Conservation (phyloP, 2,329 filamentous ascomycete genomes). For the Byssoonygena ceratinophila region DNA sequence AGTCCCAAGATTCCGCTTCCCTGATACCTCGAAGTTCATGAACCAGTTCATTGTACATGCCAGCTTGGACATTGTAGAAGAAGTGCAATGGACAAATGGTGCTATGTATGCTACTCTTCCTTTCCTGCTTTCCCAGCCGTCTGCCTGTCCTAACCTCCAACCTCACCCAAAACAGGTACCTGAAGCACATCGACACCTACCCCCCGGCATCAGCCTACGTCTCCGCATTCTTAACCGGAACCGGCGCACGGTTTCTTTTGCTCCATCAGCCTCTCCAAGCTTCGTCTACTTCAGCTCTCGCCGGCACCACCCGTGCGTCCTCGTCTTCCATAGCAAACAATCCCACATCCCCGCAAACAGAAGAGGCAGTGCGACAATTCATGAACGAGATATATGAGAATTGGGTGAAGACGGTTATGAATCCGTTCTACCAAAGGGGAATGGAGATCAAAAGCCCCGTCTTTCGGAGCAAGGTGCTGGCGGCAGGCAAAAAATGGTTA, state of each 20-base stretch:
- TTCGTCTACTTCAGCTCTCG: slow-evolving; percentile 34
- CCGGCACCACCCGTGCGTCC: slow-evolving; percentile 32
- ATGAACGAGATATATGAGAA: slow-evolving; percentile 92
- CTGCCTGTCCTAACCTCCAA: background rate
- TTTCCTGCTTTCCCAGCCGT: background rate
- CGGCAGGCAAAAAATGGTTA: slow-evolving; percentile 85
- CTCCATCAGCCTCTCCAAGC: slow-evolving; percentile 65
- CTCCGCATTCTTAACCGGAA: slow-evolving; percentile 85
- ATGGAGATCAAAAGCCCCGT: slow-evolving; percentile 77
- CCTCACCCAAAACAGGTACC: slow-evolving; percentile 53
- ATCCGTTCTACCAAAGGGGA: slow-evolving; percentile 80
- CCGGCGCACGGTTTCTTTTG: slow-evolving; percentile 86
- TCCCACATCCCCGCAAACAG: slow-evolving; percentile 77
- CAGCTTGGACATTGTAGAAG: slow-evolving; percentile 87
- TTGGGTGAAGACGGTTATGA: slow-evolving; percentile 96
- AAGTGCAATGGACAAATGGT: slow-evolving; percentile 83
- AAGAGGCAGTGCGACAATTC: slow-evolving; percentile 91
- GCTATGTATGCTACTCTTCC: slow-evolving; percentile 52
- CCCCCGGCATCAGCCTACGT: slow-evolving; percentile 75
- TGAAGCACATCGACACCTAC: slow-evolving; percentile 94
- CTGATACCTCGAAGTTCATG: slow-evolving; percentile 77
- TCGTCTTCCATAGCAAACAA: slow-evolving; percentile 70
- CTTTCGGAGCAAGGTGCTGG: slow-evolving; percentile 69
- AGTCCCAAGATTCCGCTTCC: slow-evolving; percentile 77
- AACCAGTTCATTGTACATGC: slow-evolving; percentile 97